Evolutionary conservation across 106 monocot genomes (phyloP).

Genomic region (Platanthera guangdongensis): DNA sequence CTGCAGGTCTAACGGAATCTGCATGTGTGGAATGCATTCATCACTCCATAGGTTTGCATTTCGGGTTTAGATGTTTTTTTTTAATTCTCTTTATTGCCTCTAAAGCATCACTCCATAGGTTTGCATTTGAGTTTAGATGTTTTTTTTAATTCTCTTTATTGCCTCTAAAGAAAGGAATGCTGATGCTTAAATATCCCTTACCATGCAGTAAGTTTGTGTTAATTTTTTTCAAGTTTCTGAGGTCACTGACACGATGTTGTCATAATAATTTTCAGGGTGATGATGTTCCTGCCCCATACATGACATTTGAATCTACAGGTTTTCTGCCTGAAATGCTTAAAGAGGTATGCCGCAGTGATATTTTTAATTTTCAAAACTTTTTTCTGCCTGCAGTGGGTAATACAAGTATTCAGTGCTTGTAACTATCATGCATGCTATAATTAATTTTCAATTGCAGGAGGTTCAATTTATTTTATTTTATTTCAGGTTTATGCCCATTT

Average conservation of each 20-base stretch:
- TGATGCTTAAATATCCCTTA: not conserved
- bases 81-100: not conserved
- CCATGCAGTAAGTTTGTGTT: not conserved
- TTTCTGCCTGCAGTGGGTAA: not conserved
- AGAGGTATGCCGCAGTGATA: conserved; percentile 39
- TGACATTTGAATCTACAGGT: conserved; percentile 65
- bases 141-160: not conserved
- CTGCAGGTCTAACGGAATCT: not conserved
- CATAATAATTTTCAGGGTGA: conserved; percentile 40
- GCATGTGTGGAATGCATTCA: not conserved
- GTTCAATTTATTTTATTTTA: conserved; percentile 8
- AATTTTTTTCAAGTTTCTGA: not conserved
- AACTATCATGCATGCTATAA: conserved; percentile 3
- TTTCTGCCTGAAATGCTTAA: conserved; percentile 70
- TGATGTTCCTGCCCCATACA: conserved; percentile 63
- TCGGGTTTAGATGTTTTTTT: not conserved
- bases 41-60: not conserved
- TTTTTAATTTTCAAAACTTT: not conserved
- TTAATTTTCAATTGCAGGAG: conserved; percentile 7
- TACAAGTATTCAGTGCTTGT: conserved; percentile 4
- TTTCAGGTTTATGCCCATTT: conserved; percentile 41
- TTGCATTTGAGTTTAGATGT: not conserved
- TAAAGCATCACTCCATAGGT: not conserved
- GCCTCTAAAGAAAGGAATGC: not conserved
- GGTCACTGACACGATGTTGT: not conserved